phyloP scores from a whole-genome alignment of 2,329 filamentous ascomycete species.

The Aspergillus chevalieri region DNA sequence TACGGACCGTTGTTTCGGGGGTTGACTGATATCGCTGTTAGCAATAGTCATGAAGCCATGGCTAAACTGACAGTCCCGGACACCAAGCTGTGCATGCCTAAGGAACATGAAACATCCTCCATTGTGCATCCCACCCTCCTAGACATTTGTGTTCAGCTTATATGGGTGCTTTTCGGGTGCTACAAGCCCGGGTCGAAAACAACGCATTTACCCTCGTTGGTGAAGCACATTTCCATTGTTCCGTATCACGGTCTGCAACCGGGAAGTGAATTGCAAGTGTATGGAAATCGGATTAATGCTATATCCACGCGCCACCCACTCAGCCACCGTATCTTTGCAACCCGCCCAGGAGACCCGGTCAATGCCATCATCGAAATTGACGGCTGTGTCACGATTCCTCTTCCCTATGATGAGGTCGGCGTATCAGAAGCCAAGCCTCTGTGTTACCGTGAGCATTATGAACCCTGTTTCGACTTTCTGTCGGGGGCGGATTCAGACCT shows the following conservation, averaged over 20 bases:
- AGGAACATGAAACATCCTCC: constrained; percentile 38
- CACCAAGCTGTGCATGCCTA: constrained; percentile 43
- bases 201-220: neutral
- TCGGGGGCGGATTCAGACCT: neutral
- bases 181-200: neutral
- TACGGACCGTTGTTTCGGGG: constrained; percentile 52
- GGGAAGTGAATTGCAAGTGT: neutral
- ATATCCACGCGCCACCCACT: neutral
- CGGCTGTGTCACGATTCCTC: neutral
- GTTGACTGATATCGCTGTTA: constrained; percentile 17
- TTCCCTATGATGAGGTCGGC: neutral
- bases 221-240: neutral
- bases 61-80: constrained; percentile 17
- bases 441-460: neutral
- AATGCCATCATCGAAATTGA: neutral
- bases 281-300: neutral
- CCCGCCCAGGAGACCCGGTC: neutral
- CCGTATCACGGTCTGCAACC: neutral
- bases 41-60: neutral
- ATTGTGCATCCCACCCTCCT: constrained; percentile 45
- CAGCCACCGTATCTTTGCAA: neutral
- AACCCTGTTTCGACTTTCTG: neutral
- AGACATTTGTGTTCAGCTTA: constrained; percentile 31
- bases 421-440: neutral
- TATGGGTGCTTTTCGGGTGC: constrained; percentile 15